These are phyloP conservation scores for Penicillium fimorum DNA, from an alignment of 495 filamentous ascomycete genomes.

Conservation along the genomic window DNA sequence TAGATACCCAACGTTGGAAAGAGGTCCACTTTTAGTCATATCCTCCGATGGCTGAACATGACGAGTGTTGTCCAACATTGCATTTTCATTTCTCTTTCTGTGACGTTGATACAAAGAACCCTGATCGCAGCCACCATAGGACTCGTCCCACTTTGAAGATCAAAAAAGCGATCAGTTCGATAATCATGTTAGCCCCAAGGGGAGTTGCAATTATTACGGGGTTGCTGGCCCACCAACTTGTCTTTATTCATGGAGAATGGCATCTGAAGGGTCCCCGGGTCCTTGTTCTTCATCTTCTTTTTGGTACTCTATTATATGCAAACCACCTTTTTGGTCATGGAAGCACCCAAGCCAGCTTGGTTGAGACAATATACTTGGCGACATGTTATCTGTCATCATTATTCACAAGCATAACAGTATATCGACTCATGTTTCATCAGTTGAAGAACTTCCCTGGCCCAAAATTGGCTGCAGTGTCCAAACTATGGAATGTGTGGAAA, in stretches of 20 bases:
- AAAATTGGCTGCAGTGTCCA: conserved; percentile 34
- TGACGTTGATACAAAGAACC: neutral
- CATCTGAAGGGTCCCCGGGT: conserved; percentile 15
- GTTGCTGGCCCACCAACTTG: conserved; percentile 13
- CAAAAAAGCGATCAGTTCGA: neutral
- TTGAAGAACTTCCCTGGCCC: conserved; percentile 44
- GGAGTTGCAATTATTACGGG: conserved; percentile 8
- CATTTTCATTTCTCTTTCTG: neutral
- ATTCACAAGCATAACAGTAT: neutral
- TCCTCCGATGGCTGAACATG: conserved; percentile 2
- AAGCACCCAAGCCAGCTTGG: neutral
- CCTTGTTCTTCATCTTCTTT: neutral
- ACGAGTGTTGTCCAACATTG: neutral
- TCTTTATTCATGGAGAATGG: conserved; percentile 25
- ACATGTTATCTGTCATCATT: neutral
- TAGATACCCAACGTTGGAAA: neutral
- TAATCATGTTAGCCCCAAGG: neutral
- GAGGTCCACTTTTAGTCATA: neutral
- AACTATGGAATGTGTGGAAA: conserved; percentile 39
- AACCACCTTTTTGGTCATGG: neutral
- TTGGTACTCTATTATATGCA: neutral
- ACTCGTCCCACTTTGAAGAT: neutral
- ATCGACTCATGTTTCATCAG: conserved; percentile 28
- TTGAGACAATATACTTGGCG: neutral
- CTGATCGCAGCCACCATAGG: too few species aligned